A percentile compares a stretch with the other conserved stretches of the same genome.
Evolutionary conservation across 2,329 filamentous ascomycete species (phyloP).

Genomic region (Ceratocystis papillata): DNA sequence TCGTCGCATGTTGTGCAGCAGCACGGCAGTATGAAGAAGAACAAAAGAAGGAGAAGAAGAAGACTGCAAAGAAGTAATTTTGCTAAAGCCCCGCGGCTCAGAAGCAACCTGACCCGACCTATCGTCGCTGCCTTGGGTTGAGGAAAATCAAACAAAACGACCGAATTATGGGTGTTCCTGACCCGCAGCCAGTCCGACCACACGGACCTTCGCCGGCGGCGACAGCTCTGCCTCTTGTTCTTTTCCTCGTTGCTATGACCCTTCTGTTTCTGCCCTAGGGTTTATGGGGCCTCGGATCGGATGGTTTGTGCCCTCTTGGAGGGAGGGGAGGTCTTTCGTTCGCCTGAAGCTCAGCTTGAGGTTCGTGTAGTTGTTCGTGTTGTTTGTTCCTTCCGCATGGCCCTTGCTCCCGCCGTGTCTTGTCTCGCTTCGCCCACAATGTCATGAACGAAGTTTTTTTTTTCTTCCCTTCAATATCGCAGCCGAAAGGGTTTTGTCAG

Average conservation of each 20-base stretch:
- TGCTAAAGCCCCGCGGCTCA: too few relatives aligned
- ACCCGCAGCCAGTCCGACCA: not conserved
- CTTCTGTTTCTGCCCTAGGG: too few relatives aligned
- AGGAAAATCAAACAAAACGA: too few relatives aligned
- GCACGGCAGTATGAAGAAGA: not conserved
- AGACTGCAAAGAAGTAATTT: not conserved
- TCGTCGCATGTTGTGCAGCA: not conserved
- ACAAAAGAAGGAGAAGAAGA: not conserved
- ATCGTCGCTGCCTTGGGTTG: too few relatives aligned
- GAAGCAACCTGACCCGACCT: too few relatives aligned
- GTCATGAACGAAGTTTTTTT: not conserved
- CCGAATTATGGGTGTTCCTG: not conserved
- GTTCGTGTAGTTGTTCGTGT: not conserved
- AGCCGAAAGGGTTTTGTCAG: not conserved
- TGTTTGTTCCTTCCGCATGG: conserved; percentile 4
- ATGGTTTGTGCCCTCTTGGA: too few relatives aligned
- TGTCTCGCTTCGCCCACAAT: not conserved
- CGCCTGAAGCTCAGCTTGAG: not conserved
- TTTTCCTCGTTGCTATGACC: not conserved
- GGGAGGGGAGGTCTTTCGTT: not conserved
- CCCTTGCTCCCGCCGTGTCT: not conserved
- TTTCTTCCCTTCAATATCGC: not conserved
- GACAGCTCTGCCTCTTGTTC: not conserved
- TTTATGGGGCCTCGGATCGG: too few relatives aligned
- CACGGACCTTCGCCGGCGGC: not conserved